These are phyloP conservation scores for Triticum aestivum DNA, from an alignment of 176 grass and related monocot genomes.

Conservation along the genomic window DNA sequence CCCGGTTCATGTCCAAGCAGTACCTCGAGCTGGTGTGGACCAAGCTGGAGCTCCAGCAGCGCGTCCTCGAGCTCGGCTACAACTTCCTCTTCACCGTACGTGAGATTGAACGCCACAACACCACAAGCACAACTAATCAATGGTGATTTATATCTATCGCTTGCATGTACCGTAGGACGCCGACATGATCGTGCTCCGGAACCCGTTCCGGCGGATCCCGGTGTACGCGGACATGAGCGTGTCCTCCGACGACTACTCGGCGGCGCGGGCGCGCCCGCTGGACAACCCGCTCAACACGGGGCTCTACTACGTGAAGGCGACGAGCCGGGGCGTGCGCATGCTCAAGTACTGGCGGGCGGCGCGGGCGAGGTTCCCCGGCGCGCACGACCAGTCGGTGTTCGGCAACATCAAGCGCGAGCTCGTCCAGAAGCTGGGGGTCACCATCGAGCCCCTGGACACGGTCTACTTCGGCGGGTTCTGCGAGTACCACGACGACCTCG, in stretches of 20 bases:
- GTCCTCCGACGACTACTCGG: constrained; percentile 45
- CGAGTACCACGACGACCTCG: constrained; percentile 17
- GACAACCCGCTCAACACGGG: constrained; percentile 49
- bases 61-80: constrained; percentile 63
- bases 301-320: constrained; percentile 50
- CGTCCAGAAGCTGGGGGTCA: neutral
- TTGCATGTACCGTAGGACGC: constrained; percentile 35
- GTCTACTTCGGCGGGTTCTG: constrained; percentile 47
- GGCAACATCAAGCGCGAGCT: constrained; percentile 38
- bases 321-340: constrained; percentile 26
- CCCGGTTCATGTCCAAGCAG: constrained; percentile 35
- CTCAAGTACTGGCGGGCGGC: constrained; percentile 42
- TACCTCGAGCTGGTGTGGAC: constrained; percentile 70
- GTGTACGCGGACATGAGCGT: constrained; percentile 37
- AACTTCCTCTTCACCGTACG: constrained; percentile 64
- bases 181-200: constrained; percentile 51
- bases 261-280: constrained; percentile 11
- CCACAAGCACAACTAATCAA: neutral
- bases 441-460: constrained; percentile 47
- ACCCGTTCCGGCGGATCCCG: constrained; percentile 50
- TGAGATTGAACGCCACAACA: neutral
- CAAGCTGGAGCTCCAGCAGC: constrained; percentile 51
- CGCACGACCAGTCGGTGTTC: constrained; percentile 53
- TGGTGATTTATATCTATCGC: too few relatives aligned
- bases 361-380: constrained; percentile 5